These are phyloP conservation scores for Penicillium sp. DNA, from an alignment of 2,329 filamentous ascomycete genomes.

Conservation along the genomic window DNA sequence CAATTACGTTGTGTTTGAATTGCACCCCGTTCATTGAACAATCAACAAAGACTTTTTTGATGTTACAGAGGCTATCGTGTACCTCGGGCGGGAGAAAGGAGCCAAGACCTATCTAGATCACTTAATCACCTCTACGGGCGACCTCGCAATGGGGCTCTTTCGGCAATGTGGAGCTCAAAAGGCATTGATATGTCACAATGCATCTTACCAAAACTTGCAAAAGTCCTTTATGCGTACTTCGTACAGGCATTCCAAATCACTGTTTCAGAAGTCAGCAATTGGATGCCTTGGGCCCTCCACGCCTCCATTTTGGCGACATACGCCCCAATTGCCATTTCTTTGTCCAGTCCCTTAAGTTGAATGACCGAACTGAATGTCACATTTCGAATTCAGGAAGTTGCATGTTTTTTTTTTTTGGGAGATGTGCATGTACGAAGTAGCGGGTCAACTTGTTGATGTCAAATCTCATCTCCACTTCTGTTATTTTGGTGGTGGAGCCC, in stretches of 20 bases:
- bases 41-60: neutral
- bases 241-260: neutral
- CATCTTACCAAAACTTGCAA: neutral
- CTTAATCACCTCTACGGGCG: neutral
- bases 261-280: neutral
- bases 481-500: constrained; percentile 1
- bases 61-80: neutral
- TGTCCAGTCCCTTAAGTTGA: neutral
- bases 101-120: neutral
- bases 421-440: neutral
- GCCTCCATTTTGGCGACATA: neutral
- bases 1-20: neutral
- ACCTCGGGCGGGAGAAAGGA: neutral
- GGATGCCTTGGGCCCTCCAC: neutral
- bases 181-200: neutral
- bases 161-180: neutral
- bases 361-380: neutral
- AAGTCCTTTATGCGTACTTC: neutral
- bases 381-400: neutral
- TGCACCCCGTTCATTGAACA: neutral
- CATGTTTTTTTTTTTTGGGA: neutral
- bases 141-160: neutral
- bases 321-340: neutral
- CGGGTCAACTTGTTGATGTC: neutral
- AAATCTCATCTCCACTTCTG: constrained; percentile 8